Evolutionary conservation across 192 early-diverging fungal species (phyloP), one percentile per base, ranked within the genome.

Genomic region (Podila verticillata): DNA sequence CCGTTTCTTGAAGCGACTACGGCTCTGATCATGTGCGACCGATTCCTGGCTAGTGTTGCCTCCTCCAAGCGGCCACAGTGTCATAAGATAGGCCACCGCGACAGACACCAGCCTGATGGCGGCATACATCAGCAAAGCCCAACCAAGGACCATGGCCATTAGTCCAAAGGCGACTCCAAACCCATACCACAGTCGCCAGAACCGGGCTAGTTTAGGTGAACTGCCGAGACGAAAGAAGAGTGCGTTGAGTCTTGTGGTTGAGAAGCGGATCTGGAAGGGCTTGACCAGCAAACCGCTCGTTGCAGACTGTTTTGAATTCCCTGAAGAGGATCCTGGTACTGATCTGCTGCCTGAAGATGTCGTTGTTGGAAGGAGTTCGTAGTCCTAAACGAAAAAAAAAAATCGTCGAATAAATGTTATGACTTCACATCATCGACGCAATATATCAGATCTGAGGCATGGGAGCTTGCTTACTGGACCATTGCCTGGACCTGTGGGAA

Each of bases 151-250:
- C 87, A 92, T 87, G 31, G 81, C 66, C 4, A 78, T 19, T 31
- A 77, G 56, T 17, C 85, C 89, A 20, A 90, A 83, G 2, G 71
- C 56, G 0, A 82, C 85, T 3, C 91, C 91, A 15, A 86, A 29
- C 8, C 72, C 69, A 79, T 91, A 92, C 91, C 91, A 92, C 0
- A 84, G 26, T 19, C 78, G 61, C 90, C 89, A 92, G 47, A 92
- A 88, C 4, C 29, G 65, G 5, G 87, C 74, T 20, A 82, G 65
- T 32, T 31, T 57, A 8, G 74, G 74, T 19, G 65, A 17, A 30
- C 74, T 75, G 8, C 83, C 83, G 2, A 85, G 63, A 48, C 72
- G 61, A 31, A 66, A 54, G 61, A 90, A 90, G 48, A 79, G 65
- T 13, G 49, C 34, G 64, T 90, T 90, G 26, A 87, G 73, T 6